Evolutionary conservation across 2,329 filamentous ascomycete genomes (phyloP).

Genomic region (Fusarium duplospermum): DNA sequence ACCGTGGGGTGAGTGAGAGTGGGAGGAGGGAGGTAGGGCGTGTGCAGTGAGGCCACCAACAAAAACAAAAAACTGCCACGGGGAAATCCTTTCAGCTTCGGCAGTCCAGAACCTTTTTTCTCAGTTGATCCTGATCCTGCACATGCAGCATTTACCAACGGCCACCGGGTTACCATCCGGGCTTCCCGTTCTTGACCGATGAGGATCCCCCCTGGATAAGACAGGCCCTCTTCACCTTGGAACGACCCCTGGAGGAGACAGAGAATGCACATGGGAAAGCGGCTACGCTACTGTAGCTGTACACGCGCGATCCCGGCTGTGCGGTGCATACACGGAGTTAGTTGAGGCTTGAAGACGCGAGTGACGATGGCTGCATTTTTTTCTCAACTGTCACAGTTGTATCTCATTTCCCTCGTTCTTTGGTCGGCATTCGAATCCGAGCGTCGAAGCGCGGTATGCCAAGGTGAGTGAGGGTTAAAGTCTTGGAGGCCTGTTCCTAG

Average conservation of each 20-base stretch:
- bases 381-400: background rate
- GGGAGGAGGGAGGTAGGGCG: background rate
- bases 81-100: background rate
- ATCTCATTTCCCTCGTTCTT: background rate
- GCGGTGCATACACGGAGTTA: slow-evolving; percentile 1
- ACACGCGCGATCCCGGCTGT: background rate
- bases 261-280: background rate
- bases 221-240: background rate
- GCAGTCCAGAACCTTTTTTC: background rate
- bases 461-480: background rate
- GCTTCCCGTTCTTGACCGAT: background rate
- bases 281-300: slow-evolving; percentile 4
- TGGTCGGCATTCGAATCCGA: background rate
- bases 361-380: background rate
- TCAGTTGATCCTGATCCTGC: background rate
- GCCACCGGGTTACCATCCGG: background rate
- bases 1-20: background rate
- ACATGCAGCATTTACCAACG: background rate
- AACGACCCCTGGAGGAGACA: background rate
- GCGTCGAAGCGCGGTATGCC: background rate
- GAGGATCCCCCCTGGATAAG: background rate
- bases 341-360: background rate
- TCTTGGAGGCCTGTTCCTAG: background rate
- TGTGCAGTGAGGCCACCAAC: slow-evolving; percentile 1
- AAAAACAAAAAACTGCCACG: background rate